Conservation (phyloP, 345 rosid genomes). For the Raphanus sativus region DNA sequence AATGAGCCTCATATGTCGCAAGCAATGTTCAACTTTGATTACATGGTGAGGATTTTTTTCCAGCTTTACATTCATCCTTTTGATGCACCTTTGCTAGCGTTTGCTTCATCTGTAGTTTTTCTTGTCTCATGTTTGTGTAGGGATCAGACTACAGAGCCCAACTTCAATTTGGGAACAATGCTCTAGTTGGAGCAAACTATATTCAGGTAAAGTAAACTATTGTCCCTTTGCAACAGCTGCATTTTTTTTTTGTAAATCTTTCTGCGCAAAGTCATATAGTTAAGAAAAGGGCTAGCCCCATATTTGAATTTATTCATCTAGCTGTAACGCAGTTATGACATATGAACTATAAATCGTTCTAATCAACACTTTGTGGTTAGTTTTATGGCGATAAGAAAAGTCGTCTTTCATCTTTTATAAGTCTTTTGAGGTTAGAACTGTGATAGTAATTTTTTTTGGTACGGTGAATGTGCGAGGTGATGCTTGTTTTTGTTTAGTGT, state of each 20-base stretch:
- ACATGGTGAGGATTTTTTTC: conserved; percentile 55
- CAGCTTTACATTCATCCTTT: not conserved
- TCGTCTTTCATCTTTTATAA: not conserved
- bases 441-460: not conserved
- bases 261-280: not conserved
- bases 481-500: not conserved
- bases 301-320: conserved; percentile 2
- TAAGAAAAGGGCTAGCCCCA: not conserved
- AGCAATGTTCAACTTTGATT: conserved; percentile 84
- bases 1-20: conserved; percentile 85
- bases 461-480: not conserved
- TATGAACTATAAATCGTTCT: not conserved
- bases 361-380: conserved; percentile 5
- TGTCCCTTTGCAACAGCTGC: not conserved
- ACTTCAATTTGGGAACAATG: conserved; percentile 80
- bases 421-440: not conserved
- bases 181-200: conserved; percentile 85
- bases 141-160: conserved; percentile 84
- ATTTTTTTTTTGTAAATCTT: not conserved
- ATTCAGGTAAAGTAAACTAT: conserved; percentile 65
- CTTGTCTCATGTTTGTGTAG: conserved; percentile 37
- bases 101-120: conserved; percentile 9
- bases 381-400: not conserved
- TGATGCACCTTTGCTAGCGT: conserved; percentile 6
- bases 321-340: conserved; percentile 8